Percentiles rank a stretch among this genome's conserved stretches.
phyloP scores from a whole-genome alignment of 2,329 filamentous ascomycete genomes.

The Diaporthe citrichinensis region DNA sequence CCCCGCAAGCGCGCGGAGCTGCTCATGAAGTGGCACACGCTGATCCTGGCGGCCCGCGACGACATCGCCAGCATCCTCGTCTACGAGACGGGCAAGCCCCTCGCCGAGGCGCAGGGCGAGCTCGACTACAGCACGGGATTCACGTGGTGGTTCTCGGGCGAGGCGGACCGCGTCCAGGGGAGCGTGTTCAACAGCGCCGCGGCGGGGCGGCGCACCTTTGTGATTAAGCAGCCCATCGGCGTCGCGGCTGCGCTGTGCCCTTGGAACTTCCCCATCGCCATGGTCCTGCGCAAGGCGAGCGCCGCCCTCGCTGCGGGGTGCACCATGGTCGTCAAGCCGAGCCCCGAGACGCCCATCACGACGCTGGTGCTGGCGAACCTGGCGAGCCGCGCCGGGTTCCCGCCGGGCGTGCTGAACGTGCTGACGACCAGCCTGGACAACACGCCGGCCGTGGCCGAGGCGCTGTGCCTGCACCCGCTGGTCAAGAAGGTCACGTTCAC shows the following conservation, averaged over 20 bases:
- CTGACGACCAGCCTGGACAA: constrained; percentile 60
- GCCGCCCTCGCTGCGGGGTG: constrained; percentile 80
- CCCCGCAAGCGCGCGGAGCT: constrained; percentile 53
- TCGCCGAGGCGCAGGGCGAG: constrained; percentile 67
- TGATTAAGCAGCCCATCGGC: constrained; percentile 82
- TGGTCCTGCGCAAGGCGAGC: constrained; percentile 77
- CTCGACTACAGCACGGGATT: constrained; percentile 69
- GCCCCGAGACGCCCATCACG: constrained; percentile 81
- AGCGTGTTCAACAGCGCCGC: constrained; percentile 70
- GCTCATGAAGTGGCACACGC: constrained; percentile 54
- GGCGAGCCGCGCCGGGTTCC: constrained; percentile 79
- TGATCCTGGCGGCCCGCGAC: constrained; percentile 53
- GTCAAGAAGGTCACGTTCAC: constrained; percentile 82
- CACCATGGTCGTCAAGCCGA: constrained; percentile 81
- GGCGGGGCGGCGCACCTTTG: constrained; percentile 76
- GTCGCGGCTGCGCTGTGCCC: constrained; percentile 78
- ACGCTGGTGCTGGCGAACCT: constrained; percentile 78
- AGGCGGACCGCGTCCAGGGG: constrained; percentile 68
- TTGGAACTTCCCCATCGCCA: constrained; percentile 79
- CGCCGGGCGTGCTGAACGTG: constrained; percentile 76
- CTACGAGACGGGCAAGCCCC: constrained; percentile 70
- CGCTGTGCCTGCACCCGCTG: constrained; percentile 59
- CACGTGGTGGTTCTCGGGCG: constrained; percentile 69
- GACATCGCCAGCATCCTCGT: constrained; percentile 58
- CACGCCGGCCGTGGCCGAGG: constrained; percentile 61